Evolutionary conservation across 2,329 filamentous ascomycete species (phyloP).

Genomic region (Paecilomyces dactylethromorphus): DNA sequence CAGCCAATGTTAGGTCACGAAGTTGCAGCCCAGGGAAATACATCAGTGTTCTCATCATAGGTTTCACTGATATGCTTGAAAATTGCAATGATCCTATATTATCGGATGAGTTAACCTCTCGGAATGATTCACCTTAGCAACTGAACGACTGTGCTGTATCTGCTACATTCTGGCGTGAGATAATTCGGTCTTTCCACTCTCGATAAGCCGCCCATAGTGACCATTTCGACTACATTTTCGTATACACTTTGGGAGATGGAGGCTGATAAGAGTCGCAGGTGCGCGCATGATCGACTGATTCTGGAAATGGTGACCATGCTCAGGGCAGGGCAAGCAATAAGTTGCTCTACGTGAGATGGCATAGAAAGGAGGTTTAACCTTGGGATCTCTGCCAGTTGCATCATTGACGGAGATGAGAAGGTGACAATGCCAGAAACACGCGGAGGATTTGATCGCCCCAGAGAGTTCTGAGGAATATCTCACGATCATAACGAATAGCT

Average conservation of each 20-base stretch:
- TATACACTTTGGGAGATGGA: background rate
- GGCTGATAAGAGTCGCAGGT: background rate
- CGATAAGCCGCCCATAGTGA: background rate
- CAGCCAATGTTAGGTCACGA: background rate
- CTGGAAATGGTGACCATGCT: background rate
- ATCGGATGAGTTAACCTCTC: background rate
- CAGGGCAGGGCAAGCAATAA: background rate
- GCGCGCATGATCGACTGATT: background rate
- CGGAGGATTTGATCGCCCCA: background rate
- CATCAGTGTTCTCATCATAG: background rate
- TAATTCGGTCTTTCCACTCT: background rate
- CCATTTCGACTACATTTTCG: background rate
- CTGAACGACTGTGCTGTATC: background rate
- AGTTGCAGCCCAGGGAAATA: background rate
- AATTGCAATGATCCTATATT: background rate
- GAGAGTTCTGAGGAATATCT: background rate
- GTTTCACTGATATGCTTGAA: background rate
- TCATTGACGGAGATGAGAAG: background rate
- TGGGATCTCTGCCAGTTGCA: background rate
- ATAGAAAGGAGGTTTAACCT: background rate
- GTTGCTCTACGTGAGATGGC: background rate
- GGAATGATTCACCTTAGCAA: background rate
- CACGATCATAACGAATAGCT: background rate
- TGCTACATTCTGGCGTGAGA: background rate
- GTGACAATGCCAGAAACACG: background rate